Evolutionary conservation across 768 basidiomycete species (phyloP).

Genomic region (Rhizopogon salebrosus): DNA sequence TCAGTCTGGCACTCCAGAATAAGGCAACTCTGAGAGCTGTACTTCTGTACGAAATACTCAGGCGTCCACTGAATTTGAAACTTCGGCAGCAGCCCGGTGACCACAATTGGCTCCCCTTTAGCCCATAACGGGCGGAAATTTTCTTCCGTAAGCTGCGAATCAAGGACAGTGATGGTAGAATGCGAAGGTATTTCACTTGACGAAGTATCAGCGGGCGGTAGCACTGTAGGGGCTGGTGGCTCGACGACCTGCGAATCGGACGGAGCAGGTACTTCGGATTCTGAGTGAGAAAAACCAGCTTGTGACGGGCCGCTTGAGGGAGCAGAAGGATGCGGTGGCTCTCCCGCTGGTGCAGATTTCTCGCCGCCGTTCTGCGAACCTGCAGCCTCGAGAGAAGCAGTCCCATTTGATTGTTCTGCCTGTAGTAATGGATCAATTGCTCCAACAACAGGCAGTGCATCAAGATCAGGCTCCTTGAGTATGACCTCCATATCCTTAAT

Average conservation of each 20-base stretch:
- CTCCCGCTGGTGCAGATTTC: background rate
- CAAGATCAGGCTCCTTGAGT: slow-evolving; percentile 28
- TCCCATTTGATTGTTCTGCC: slow-evolving; percentile 7
- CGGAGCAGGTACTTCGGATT: background rate
- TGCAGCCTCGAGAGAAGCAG: background rate
- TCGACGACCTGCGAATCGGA: background rate
- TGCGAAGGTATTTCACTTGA: slow-evolving; percentile 39
- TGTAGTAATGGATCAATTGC: slow-evolving; percentile 27
- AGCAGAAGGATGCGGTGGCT: background rate
- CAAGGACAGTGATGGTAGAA: slow-evolving; percentile 39
- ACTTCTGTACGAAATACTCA: slow-evolving; percentile 68
- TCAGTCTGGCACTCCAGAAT: slow-evolving; percentile 85
- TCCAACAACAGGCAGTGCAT: slow-evolving; percentile 17
- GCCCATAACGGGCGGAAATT: slow-evolving; percentile 70
- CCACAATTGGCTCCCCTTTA: slow-evolving; percentile 71
- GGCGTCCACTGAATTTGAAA: slow-evolving; percentile 79
- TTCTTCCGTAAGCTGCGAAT: slow-evolving; percentile 48
- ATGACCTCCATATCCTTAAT: slow-evolving; percentile 67
- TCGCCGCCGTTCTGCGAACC: background rate
- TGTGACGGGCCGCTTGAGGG: background rate
- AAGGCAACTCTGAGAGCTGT: slow-evolving; percentile 57
- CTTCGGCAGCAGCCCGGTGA: slow-evolving; percentile 57
- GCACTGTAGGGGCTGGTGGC: slow-evolving; percentile 2
- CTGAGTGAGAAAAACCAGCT: background rate
- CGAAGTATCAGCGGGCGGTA: slow-evolving; percentile 6